Evolutionary conservation across 306 rosid species (phyloP), one percentile per base, ranked within the genome.

Genomic region (Albizia julibrissin): DNA sequence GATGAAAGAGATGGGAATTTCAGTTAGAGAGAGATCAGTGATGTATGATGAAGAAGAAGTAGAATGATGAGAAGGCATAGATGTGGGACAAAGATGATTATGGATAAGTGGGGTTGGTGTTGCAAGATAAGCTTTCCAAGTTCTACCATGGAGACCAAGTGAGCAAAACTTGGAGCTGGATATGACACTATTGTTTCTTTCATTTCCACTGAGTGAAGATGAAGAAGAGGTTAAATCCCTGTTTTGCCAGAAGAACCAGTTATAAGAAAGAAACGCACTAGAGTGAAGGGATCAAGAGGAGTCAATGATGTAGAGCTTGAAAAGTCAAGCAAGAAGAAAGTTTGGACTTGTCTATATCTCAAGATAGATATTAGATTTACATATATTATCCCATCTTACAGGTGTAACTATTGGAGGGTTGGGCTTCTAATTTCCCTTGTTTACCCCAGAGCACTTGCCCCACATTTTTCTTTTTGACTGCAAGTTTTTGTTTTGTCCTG

Each of bases 131-230:
- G 84, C 77, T 79, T 79, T 21, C 84, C 84, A 13, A 84, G 9
- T 46, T 84, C 84, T n/a, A 79, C 84, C 56, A 79, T 6, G 11
- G 84, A 84, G 67, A 79, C 44, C 11, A 79, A 16, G 54, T 84
- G 84, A 43, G 43, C 65, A 43, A 66, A 78, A 15, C 11, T 13
- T 14, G 80, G 73, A 74, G 58, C 65, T 21, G 87, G 80, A 81
- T 81, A 39, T 74, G 74, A 66, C 16, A 50, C 80, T 15, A 74
- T 39, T 6, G 84, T 37, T 49, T 81, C 80, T 37, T 65, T 66
- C 84, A 81, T 81, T 62, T 37, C 22, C 47, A 15, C 15, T 14
- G 66, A 4, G 15, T 8, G 1, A 7, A 16, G 26, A 34, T 15
- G 72, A 52, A 9, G 62, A 54, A 2, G 27, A 65, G 3, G 7